Base-by-base conservation (phyloP, 1,284 basidiomycete genomes). In the Naganishia albida region DNA sequence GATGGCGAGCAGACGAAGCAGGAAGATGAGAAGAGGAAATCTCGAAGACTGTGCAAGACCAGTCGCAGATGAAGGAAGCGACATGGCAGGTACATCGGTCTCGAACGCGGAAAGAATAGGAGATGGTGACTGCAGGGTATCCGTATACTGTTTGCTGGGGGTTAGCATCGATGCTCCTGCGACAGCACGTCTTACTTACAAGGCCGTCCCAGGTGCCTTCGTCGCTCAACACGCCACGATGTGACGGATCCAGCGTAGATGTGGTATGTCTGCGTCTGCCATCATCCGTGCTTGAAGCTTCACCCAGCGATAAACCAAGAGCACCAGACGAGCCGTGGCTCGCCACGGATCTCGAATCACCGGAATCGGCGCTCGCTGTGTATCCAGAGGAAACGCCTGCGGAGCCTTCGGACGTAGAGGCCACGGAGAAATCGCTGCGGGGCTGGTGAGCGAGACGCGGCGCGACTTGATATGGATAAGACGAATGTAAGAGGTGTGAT, bases 1-100 rank as follows among this genome's bases (percentile, higher is more conserved):
- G 1, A 63, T 57, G 16, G 67, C 63, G 10, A 68, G 57, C 4
- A 68, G 59, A 20, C 67, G 50, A 4, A 68, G 53, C 10, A 59
- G 30, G 20, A 68, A 51, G 15, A 68, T 50, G 34, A 66, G 40
- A 20, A 60, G 39, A 8, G 64, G 56, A n/a, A 65, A 59, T 39
- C 38, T 60, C 12, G 34, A 60, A 8, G 46, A 60, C n/a, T 60
- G 34, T 10, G 57, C 39, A 18, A 60, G 38, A 34, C 57, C 38
- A 10, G 15, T 40, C 1, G 57, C 57, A 2, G 38, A 28, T 18
- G 57, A 46, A 10, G 57, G 57, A n/a, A 60, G 57, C 12, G 46
- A 25, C 46, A 60, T 40, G 46, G 46, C 8, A 12, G 57, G 57
- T 7, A 60, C 38, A 28, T 60, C 57, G 20, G 57, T 60, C 38